Base-by-base conservation (phyloP, 176 grass and related monocot genomes). In the Thalia dealbata region DNA sequence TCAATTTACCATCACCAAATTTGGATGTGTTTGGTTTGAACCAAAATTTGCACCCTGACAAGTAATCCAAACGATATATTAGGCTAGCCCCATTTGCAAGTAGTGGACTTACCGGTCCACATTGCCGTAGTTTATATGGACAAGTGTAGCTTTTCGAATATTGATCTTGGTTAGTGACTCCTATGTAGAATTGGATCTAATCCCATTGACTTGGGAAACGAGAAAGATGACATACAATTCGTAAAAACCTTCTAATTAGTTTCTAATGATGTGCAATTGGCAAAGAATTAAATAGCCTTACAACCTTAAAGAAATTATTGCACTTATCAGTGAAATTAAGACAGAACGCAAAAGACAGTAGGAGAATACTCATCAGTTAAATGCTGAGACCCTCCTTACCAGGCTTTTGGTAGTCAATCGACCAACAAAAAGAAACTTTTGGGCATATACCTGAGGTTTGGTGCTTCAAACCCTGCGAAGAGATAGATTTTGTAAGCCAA, bases 391-490 rank as follows among this genome's bases (percentile, higher is more conserved):
- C 16, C 3, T 58, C 54, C 16, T n/a, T 7, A 18, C 26, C 25
- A 11, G 4, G 8, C 23, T n/a, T 61, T 61, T 59, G 25, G 24
- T 43, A 28, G 29, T 12, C 23, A 6, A 29, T 23, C 27, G 25
- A 18, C 62, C 27, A 23, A 35, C 46, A 22, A n/a, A 66, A 65
- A 52, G 50, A 7, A 42, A 14, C 32, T 64, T 64, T 64, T 2
- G 14, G 62, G 35, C 9, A 76, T 50, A 58, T 41, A 83, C 81
- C 81, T 78, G 29, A 78, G 54, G 58, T 78, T 83, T 27, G 81
- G 75, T 55, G 81, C 81, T 29, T 83, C 81, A 74, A 43, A 74
- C 45, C 81, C 81, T 83, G 75, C 32, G 69, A 67, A 78, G 59
- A 43, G 61, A 73, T 55, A 14, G 22, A 81, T 8, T 55, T 71